These are phyloP conservation scores for Cystofilobasidium ferigula DNA, from an alignment of 768 basidiomycete genomes.

Conservation along the genomic window DNA sequence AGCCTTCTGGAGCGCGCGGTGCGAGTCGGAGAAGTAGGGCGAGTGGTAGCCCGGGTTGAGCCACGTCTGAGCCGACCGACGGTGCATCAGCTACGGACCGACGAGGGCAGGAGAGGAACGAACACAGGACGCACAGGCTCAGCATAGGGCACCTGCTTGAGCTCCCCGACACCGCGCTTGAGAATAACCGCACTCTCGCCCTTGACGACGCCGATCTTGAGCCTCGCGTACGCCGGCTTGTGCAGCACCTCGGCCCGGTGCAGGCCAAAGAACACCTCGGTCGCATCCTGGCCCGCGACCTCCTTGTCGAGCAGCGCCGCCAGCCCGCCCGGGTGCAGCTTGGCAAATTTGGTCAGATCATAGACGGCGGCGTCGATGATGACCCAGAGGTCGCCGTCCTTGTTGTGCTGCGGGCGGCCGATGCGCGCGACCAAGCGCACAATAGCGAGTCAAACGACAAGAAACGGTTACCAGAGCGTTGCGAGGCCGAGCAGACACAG, in stretches of 20 bases:
- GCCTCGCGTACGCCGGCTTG: slow-evolving; percentile 58
- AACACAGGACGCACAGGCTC: slow-evolving; percentile 48
- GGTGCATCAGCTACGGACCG: neutral
- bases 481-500: no score
- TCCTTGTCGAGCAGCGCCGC: slow-evolving; percentile 56
- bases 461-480: no score
- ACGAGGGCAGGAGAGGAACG: neutral
- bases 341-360: slow-evolving; percentile 66
- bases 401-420: slow-evolving; percentile 53
- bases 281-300: slow-evolving; percentile 72
- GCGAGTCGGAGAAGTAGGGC: slow-evolving; percentile 64
- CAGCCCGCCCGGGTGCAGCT: slow-evolving; percentile 70
- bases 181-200: slow-evolving; percentile 51
- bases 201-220: slow-evolving; percentile 59
- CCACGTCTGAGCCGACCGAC: slow-evolving; percentile 46
- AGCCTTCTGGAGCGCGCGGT: slow-evolving; percentile 39
- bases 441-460: neutral
- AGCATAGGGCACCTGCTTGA: slow-evolving; percentile 66
- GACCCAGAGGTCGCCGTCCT: slow-evolving; percentile 72
- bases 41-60: slow-evolving; percentile 56
- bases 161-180: slow-evolving; percentile 45
- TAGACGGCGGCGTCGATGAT: slow-evolving; percentile 75
- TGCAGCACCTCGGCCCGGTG: slow-evolving; percentile 75
- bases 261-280: slow-evolving; percentile 75
- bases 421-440: neutral